These are phyloP conservation scores for Colletotrichum camelliae DNA, from an alignment of 2,329 filamentous ascomycete species.

Conservation along the genomic window DNA sequence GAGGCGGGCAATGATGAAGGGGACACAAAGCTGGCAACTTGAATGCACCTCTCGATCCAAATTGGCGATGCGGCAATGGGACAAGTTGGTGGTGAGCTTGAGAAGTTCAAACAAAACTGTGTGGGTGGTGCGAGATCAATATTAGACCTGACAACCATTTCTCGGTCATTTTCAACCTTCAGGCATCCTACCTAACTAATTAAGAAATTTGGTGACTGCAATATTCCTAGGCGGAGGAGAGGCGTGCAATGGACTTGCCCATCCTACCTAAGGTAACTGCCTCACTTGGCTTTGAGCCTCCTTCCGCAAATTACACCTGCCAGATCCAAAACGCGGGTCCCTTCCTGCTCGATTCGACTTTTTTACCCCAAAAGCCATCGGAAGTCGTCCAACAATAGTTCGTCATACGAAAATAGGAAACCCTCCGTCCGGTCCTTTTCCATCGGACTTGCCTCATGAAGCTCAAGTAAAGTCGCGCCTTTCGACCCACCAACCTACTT, in stretches of 20 bases:
- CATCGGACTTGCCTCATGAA: background rate
- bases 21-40: background rate
- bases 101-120: background rate
- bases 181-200: background rate
- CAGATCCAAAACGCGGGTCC: background rate
- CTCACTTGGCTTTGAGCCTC: background rate
- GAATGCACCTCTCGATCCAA: background rate
- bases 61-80: background rate
- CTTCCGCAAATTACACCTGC: background rate
- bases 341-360: background rate
- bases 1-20: background rate
- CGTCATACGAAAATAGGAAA: background rate
- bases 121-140: background rate
- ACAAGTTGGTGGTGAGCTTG: background rate
- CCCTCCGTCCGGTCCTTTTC: background rate
- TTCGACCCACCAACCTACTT: background rate
- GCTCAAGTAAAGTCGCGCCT: background rate
- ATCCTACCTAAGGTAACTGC: background rate
- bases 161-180: background rate
- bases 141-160: background rate
- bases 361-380: background rate
- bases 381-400: background rate
- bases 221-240: background rate
- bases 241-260: background rate
- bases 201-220: background rate